A percentile compares a stretch with the other conserved stretches of the same genome.
These are phyloP conservation scores for Alnus rubra DNA, from an alignment of 306 rosid genomes.

Conservation along the genomic window DNA sequence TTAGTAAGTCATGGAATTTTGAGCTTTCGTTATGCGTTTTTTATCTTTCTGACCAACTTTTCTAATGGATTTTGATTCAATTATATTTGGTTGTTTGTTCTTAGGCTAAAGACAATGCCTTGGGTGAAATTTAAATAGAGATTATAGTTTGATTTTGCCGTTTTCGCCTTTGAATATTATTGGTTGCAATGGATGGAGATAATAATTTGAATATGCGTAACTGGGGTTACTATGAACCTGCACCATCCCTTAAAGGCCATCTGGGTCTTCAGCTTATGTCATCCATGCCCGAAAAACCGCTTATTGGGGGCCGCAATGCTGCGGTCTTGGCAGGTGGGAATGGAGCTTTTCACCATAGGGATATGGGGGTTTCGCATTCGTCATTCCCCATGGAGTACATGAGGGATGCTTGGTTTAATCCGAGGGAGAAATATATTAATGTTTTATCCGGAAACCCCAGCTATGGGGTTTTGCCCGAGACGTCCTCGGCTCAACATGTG, in stretches of 20 bases:
- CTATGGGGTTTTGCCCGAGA: conserved; percentile 54
- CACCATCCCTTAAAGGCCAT: conserved; percentile 62
- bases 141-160: conserved; percentile 26
- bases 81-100: conserved; percentile 14
- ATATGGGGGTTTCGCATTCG: conserved; percentile 62
- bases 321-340: conserved; percentile 47
- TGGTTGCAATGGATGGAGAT: conserved; percentile 76
- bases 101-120: conserved; percentile 29
- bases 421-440: conserved; percentile 71
- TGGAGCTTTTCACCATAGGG: conserved; percentile 67
- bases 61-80: neutral
- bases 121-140: conserved; percentile 30
- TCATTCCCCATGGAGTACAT: conserved; percentile 62
- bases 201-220: conserved; percentile 85
- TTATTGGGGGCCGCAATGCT: conserved; percentile 65
- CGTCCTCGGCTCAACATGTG: conserved; percentile 61
- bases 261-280: conserved; percentile 94
- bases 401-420: conserved; percentile 87
- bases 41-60: neutral
- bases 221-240: conserved; percentile 95
- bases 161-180: conserved; percentile 26
- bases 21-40: neutral
- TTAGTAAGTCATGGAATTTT: neutral
- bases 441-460: conserved; percentile 65
- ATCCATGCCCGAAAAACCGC: conserved; percentile 68